These are phyloP conservation scores for Withania somnifera DNA, from an alignment of 305 asterid species.

Conservation along the genomic window DNA sequence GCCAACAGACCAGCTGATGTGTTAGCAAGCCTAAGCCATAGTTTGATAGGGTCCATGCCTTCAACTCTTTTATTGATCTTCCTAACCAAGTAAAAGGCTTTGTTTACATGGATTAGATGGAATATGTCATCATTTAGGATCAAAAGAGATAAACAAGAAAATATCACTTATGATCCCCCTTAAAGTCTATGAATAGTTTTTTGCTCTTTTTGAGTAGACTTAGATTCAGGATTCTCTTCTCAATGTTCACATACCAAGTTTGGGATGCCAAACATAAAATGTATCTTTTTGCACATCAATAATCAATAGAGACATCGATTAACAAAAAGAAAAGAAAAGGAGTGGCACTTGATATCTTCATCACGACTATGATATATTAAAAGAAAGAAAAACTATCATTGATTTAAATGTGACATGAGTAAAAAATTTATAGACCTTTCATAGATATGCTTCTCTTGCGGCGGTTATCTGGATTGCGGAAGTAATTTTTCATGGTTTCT, in stretches of 20 bases:
- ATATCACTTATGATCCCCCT: not conserved
- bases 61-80: not conserved
- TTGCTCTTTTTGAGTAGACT: no score
- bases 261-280: not conserved
- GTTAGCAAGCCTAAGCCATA: no score
- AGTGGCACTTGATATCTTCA: not conserved
- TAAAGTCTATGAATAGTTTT: no score
- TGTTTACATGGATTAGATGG: not conserved
- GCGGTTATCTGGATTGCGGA: constrained; percentile 76
- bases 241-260: not conserved
- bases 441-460: constrained; percentile 80
- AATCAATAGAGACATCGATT: not conserved
- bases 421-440: constrained; percentile 43
- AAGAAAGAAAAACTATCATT: not conserved
- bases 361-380: not conserved
- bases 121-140: not conserved
- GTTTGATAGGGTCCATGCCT: not conserved
- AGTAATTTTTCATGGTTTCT: constrained; percentile 71
- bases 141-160: not conserved
- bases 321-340: not conserved
- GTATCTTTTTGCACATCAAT: not conserved
- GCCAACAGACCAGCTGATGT: no score
- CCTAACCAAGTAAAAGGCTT: not conserved
- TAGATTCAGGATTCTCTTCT: no score
- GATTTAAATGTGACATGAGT: not conserved